phyloP scores from a whole-genome alignment of 345 rosid species.

The Melaleuca alternifolia region DNA sequence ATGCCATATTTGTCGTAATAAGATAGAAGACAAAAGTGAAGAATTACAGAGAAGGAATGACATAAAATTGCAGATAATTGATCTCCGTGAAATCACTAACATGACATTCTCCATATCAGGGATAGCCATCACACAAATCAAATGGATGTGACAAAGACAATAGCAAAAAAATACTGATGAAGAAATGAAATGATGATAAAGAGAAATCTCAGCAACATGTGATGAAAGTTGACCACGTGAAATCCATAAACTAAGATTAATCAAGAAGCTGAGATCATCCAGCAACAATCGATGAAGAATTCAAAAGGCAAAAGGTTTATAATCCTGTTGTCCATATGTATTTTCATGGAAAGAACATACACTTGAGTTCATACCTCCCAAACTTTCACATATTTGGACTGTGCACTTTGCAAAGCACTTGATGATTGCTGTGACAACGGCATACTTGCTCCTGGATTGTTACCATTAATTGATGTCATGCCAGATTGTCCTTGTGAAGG shows the following conservation, averaged over 20 bases:
- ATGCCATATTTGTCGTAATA: not conserved
- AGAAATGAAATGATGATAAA: not conserved
- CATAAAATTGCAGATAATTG: not conserved
- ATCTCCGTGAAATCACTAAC: not conserved
- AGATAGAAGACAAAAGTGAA: not conserved
- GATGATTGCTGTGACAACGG: constrained; percentile 66
- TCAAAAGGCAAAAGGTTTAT: not conserved
- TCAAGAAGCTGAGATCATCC: not conserved
- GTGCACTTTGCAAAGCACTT: constrained; percentile 55
- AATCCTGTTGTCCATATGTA: not conserved
- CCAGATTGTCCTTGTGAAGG: constrained; percentile 51
- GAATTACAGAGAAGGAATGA: not conserved
- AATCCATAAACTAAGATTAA: not conserved
- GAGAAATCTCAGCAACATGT: not conserved
- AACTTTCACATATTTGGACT: constrained; percentile 81
- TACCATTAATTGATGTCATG: constrained; percentile 53
- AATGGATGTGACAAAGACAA: not conserved
- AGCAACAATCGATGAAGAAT: not conserved
- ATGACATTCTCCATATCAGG: not conserved
- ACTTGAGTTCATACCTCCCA: constrained; percentile 69
- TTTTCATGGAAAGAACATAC: not conserved
- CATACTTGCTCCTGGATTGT: constrained; percentile 55
- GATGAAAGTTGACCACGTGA: not conserved
- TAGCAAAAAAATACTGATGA: not conserved
- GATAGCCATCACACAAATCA: not conserved